phyloP scores from a whole-genome alignment of 2,329 filamentous ascomycete genomes.

The Pseudopyricularia cyperi region DNA sequence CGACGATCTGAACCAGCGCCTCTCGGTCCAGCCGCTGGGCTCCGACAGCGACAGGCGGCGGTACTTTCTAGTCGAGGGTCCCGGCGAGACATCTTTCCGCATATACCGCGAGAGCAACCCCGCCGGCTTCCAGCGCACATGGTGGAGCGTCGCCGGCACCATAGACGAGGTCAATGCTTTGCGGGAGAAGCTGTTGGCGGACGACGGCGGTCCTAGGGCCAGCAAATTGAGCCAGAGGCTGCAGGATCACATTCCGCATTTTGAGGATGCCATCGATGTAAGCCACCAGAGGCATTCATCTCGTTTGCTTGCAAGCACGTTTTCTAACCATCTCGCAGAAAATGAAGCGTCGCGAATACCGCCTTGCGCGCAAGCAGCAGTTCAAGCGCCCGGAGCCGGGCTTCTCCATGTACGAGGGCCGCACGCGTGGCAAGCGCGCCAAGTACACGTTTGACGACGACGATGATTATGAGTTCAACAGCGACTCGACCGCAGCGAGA shows the following conservation, averaged over 20 bases:
- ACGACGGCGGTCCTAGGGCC: conserved; percentile 71
- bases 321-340: conserved; percentile 42
- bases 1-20: conserved; percentile 65
- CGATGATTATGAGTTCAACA: conserved; percentile 52
- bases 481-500: conserved; percentile 48
- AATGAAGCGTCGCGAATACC: conserved; percentile 84
- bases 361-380: conserved; percentile 69
- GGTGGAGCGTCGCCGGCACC: conserved; percentile 84
- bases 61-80: conserved; percentile 87
- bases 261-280: conserved; percentile 88
- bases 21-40: conserved; percentile 72
- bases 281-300: conserved; percentile 10
- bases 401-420: conserved; percentile 89
- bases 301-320: background rate
- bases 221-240: conserved; percentile 69
- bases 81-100: conserved; percentile 86
- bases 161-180: conserved; percentile 75
- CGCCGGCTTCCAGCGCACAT: conserved; percentile 60
- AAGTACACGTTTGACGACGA: conserved; percentile 95
- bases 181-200: conserved; percentile 60
- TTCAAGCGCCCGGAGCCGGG: conserved; percentile 81
- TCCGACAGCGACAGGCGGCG: conserved; percentile 75
- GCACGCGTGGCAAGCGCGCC: conserved; percentile 88
- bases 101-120: conserved; percentile 91
- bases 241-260: conserved; percentile 65